A percentile compares a stretch with the other conserved stretches of the same genome.
These are phyloP conservation scores for Endocalyx cinctus DNA, from an alignment of 2,329 filamentous ascomycete species.

Conservation along the genomic window DNA sequence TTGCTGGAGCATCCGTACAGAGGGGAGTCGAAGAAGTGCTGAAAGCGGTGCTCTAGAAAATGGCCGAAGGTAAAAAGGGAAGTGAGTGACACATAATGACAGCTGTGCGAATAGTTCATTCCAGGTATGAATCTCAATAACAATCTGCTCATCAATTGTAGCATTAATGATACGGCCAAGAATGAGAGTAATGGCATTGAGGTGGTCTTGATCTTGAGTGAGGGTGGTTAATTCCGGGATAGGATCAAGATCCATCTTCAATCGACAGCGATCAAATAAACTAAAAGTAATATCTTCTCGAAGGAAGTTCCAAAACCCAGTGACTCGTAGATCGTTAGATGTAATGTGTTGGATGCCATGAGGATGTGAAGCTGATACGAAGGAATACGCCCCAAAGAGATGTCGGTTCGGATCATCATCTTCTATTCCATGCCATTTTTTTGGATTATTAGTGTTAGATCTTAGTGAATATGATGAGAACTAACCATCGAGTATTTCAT, in stretches of 20 bases:
- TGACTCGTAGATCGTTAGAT: conserved; percentile 27
- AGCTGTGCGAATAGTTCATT: conserved; percentile 16
- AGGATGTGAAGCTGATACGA: conserved; percentile 31
- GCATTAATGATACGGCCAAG: conserved; percentile 40
- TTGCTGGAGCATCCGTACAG: conserved; percentile 34
- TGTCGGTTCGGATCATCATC: conserved; percentile 39
- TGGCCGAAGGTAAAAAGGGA: conserved; percentile 28
- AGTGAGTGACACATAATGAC: conserved; percentile 23
- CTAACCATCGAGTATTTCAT: conserved; percentile 42
- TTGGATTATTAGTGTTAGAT: too few species aligned
- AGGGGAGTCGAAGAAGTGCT: conserved; percentile 26
- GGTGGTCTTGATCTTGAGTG: conserved; percentile 25
- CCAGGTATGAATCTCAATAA: conserved; percentile 15
- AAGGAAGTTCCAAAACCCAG: conserved; percentile 48
- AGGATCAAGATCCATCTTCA: conserved; percentile 35
- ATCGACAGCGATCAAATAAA: conserved; percentile 35
- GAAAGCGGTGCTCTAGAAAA: conserved; percentile 21
- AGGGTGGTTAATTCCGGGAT: conserved; percentile 10
- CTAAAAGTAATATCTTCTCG: conserved; percentile 51
- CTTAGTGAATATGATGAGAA: too few species aligned
- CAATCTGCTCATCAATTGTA: conserved; percentile 18
- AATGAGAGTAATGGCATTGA: conserved; percentile 38
- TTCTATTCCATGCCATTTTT: conserved; percentile 21
- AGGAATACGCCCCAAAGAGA: conserved; percentile 41
- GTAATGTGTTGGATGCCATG: conserved; percentile 14